These are phyloP conservation scores for Xylariaceae sp. DNA, from an alignment of 2,329 filamentous ascomycete genomes.

Conservation along the genomic window DNA sequence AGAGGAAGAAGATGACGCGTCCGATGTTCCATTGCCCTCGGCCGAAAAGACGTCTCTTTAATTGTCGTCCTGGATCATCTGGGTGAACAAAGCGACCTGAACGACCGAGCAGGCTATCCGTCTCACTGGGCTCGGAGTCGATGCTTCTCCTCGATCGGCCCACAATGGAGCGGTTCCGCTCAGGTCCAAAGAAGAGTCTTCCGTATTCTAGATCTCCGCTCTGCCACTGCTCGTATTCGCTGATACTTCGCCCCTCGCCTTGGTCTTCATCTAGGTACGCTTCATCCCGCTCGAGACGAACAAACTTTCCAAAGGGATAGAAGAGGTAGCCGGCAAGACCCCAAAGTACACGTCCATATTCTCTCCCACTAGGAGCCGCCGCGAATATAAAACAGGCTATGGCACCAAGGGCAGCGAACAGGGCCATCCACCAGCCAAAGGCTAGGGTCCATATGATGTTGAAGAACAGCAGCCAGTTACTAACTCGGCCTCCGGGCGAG, in stretches of 20 bases:
- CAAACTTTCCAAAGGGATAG: slow-evolving; percentile 96
- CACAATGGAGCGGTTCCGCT: slow-evolving; percentile 74
- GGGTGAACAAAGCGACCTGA: slow-evolving; percentile 54
- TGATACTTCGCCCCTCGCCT: slow-evolving; percentile 94
- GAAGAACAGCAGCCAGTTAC: slow-evolving; percentile 80
- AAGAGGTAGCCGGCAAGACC: slow-evolving; percentile 85
- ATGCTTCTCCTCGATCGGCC: slow-evolving; percentile 86
- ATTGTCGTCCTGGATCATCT: slow-evolving; percentile 42
- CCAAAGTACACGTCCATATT: slow-evolving; percentile 84
- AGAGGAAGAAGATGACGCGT: slow-evolving; percentile 91
- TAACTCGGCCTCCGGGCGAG: slow-evolving; percentile 84
- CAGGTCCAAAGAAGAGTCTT: slow-evolving; percentile 91
- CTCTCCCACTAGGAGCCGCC: slow-evolving; percentile 76
- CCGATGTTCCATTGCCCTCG: slow-evolving; percentile 95
- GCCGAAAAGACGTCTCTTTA: slow-evolving; percentile 88
- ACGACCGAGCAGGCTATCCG: slow-evolving; percentile 80
- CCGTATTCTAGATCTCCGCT: slow-evolving; percentile 96
- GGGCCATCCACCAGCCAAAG: slow-evolving; percentile 95
- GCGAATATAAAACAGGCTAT: slow-evolving; percentile 78
- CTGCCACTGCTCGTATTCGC: slow-evolving; percentile 99
- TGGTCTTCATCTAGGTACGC: slow-evolving; percentile 93
- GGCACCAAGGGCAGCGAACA: slow-evolving; percentile 74
- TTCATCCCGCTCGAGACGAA: slow-evolving; percentile 90
- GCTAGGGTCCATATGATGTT: slow-evolving; percentile 88
- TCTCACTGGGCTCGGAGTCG: slow-evolving; percentile 82